phyloP scores from a whole-genome alignment of 768 basidiomycete species.

The Sporobolomyces phaffii region DNA sequence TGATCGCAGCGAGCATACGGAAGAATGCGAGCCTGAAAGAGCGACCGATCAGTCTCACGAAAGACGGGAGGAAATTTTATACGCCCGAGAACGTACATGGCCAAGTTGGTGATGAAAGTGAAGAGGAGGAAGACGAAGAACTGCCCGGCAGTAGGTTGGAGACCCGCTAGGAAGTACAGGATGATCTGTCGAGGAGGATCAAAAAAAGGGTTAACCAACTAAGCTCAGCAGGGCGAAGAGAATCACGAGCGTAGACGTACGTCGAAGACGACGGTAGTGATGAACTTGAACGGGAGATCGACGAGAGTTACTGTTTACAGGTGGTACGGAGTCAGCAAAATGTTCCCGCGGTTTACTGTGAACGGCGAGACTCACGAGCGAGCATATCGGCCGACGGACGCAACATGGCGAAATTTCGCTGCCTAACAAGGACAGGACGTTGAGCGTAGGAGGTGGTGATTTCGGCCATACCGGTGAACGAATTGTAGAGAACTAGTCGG shows the following conservation, averaged over 20 bases:
- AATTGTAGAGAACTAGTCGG: constrained; percentile 44
- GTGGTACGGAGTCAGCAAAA: too few relatives aligned
- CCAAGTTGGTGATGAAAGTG: constrained; percentile 46
- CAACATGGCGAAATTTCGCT: constrained; percentile 50
- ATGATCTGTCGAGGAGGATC: constrained; percentile 39
- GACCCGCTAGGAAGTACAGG: constrained; percentile 49
- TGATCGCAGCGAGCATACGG: constrained; percentile 34
- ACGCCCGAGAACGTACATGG: constrained; percentile 49
- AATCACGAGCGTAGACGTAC: too few relatives aligned
- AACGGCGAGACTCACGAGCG: constrained; percentile 45
- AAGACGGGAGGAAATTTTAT: constrained; percentile 34
- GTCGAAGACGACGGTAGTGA: constrained; percentile 33
- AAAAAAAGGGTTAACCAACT: background rate
- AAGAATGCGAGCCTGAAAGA: constrained; percentile 36
- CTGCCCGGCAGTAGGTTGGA: constrained; percentile 47
- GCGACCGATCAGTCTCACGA: constrained; percentile 18
- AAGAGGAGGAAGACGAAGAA: constrained; percentile 51
- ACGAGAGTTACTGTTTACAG: constrained; percentile 44
- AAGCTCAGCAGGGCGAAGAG: background rate
- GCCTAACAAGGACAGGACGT: constrained; percentile 43
- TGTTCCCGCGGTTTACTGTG: constrained; percentile 47
- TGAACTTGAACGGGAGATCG: constrained; percentile 46
- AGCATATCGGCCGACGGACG: constrained; percentile 50
- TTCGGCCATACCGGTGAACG: constrained; percentile 49
- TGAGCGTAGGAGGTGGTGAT: constrained; percentile 43